Percentiles rank a stretch among this genome's conserved stretches.
Conservation (phyloP, 2,329 filamentous ascomycete species). For the Hymenoscyphus infarciens region DNA sequence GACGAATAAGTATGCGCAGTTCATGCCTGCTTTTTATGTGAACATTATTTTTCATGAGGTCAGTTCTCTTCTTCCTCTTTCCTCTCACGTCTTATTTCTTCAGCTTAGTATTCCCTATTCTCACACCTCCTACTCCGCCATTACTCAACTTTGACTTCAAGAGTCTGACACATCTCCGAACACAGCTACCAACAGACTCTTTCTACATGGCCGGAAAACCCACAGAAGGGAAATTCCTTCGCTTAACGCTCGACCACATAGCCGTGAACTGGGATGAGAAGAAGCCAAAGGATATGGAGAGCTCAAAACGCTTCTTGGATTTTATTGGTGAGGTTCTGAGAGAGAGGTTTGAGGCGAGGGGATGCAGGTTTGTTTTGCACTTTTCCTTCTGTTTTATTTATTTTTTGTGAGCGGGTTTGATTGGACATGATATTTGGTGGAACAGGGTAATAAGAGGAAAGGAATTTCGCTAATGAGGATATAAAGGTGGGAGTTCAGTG, state of each 20-base stretch:
- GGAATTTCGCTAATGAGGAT: conserved; percentile 7
- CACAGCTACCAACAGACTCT: conserved; percentile 13
- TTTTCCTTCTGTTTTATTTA: no score
- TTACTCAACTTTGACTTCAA: no score
- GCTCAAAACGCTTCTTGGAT: conserved; percentile 13
- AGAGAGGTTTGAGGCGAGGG: conserved; percentile 21
- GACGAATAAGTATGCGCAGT: conserved; percentile 16
- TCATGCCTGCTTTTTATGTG: conserved; percentile 24
- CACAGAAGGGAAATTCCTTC: conserved; percentile 21
- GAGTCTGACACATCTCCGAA: background rate
- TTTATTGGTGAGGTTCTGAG: conserved; percentile 19
- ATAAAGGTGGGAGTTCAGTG: conserved; percentile 24
- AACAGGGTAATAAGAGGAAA: no score
- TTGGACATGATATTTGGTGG: no score
- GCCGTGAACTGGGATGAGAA: conserved; percentile 20
- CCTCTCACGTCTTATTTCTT: background rate
- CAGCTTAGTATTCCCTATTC: background rate
- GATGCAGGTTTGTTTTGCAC: conserved; percentile 22
- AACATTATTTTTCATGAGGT: conserved; percentile 25
- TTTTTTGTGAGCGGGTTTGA: no score
- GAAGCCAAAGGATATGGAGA: background rate
- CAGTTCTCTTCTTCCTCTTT: background rate
- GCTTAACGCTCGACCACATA: conserved; percentile 24
- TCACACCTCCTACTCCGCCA: no score
- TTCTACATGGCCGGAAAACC: conserved; percentile 18